Evolutionary conservation across 2,329 filamentous ascomycete genomes (phyloP), one percentile per base, ranked within the genome.

Genomic region (Fusarium marasasianum): DNA sequence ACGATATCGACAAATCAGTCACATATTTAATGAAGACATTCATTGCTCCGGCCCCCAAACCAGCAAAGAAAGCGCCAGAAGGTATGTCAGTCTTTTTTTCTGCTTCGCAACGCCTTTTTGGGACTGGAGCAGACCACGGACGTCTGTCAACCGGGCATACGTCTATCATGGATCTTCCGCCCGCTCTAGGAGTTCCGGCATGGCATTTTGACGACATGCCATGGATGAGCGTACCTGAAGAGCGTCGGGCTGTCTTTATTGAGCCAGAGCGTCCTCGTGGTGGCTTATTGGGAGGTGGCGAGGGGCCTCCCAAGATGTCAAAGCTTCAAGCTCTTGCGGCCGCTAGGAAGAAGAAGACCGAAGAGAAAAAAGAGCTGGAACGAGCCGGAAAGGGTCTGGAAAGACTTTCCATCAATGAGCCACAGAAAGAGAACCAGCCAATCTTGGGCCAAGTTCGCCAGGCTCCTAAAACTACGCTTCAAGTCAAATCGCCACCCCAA

Each of bases 271-370:
- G 41, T 71, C 91, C 88, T 60, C 85, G 84, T 54, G 89, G 91
- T 24, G 92, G 94, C 5, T 86, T 99, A 0, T 83, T 98, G 6
- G 97, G 96, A 37, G 97, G 96, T 40, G 88, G 90, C 5, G 88
- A 90, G 54, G 84, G 84, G 18, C 79, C 85, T n/a, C 87, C 90
- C 7, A 96, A 95, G 79, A 88, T 93, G 82, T 97, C 96, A 10
- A 99, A 99, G 79, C 86, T 99, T 51, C 96, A 97, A 77, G 94
- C 94, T 54, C 86, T 99, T 47, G 95, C 96, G 58, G 94, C 94
- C 40, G 93, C 94, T 61, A 89, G 95, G 35, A 95, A 95, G 81
- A 95, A 94, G 83, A 97, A 95, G 82, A 91, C 91, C 20, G 91
- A 91, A 37, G 91, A 92, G 44, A 91, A 89, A 76, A 85, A 81